These are phyloP conservation scores for Pseudogymnoascus sp. DNA, from an alignment of 2,329 filamentous ascomycete genomes.

Conservation along the genomic window DNA sequence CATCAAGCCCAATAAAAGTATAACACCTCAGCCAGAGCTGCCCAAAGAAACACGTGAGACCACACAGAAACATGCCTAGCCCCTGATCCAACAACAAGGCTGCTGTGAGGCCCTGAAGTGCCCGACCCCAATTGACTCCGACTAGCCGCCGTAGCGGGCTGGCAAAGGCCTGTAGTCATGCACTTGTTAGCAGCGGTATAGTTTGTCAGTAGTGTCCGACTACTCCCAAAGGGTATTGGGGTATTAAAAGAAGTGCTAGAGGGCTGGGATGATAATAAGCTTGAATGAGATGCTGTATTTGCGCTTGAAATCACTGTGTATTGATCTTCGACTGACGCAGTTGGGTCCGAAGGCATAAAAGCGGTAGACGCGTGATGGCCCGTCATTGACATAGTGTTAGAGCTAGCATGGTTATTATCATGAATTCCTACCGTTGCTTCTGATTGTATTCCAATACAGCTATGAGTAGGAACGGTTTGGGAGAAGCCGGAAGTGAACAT, in stretches of 20 bases:
- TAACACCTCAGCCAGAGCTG: background rate
- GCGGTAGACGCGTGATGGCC: background rate
- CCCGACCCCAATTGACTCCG: background rate
- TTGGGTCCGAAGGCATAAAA: background rate
- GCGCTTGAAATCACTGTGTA: background rate
- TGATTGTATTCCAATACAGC: background rate
- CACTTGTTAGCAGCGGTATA: background rate
- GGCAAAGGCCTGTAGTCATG: background rate
- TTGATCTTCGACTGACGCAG: background rate
- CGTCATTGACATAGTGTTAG: background rate
- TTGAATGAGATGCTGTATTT: background rate
- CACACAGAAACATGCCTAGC: background rate
- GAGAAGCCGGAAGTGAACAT: background rate
- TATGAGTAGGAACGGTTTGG: background rate
- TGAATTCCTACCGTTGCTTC: background rate
- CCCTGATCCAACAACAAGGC: background rate
- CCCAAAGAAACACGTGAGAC: background rate
- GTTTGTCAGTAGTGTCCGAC: background rate
- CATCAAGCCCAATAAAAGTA: background rate
- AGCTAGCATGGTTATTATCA: background rate
- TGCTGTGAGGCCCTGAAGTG: background rate
- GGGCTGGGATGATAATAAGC: background rate
- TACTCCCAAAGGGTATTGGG: background rate
- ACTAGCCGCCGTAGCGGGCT: background rate
- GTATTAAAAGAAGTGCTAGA: background rate